phyloP scores from a whole-genome alignment of 2,329 filamentous ascomycete species.

The Aureobasidium pullulans region DNA sequence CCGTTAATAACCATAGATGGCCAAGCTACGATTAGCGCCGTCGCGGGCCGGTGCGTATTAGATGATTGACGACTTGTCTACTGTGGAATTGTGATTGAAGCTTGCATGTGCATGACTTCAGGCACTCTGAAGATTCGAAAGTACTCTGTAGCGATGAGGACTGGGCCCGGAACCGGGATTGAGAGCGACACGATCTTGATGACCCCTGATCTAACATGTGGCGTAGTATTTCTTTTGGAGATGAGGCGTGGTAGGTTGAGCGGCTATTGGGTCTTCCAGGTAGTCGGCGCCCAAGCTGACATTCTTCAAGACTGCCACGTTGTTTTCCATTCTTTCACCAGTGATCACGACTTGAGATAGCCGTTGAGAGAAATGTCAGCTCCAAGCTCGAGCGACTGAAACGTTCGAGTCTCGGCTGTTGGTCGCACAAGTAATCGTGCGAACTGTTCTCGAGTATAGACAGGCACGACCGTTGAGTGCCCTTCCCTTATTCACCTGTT shows the following conservation, averaged over 20 bases:
- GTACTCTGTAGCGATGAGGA: background rate
- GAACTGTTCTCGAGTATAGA: background rate
- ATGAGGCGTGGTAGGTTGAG: background rate
- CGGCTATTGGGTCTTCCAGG: background rate
- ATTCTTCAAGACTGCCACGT: background rate
- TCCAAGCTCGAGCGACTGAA: background rate
- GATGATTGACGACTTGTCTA: background rate
- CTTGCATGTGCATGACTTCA: conserved; percentile 1
- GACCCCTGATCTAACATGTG: conserved; percentile 7
- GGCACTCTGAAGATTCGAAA: background rate
- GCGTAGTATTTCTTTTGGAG: background rate
- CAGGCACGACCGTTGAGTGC: conserved; percentile 5
- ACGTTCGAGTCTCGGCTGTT: background rate
- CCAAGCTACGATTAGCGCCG: background rate
- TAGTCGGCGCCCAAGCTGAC: conserved; percentile 5
- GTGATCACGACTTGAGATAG: background rate
- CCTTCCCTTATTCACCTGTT: background rate
- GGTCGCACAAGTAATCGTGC: conserved; percentile 3
- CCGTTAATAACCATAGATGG: background rate
- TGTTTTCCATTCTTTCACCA: background rate
- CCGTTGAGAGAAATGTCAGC: background rate
- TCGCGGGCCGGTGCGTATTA: conserved; percentile 1
- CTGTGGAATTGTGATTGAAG: background rate
- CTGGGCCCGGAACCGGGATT: background rate
- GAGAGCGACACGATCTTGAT: background rate